Conservation (phyloP, 2,329 filamentous ascomycete genomes). For the Sclerotinia nivalis region DNA sequence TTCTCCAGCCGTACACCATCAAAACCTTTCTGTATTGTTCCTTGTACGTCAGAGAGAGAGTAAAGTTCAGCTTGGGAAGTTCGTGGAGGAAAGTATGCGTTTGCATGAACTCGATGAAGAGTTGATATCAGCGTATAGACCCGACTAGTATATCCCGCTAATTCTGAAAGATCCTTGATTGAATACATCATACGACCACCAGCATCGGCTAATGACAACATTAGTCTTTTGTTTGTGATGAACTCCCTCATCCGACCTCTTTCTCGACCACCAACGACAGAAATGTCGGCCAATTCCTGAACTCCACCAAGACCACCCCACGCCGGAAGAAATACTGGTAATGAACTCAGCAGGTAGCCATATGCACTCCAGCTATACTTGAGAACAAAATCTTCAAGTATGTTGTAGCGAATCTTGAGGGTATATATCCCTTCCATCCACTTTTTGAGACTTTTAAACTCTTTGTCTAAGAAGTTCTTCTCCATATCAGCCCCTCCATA, state of each 20-base stretch:
- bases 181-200: slow-evolving; percentile 99
- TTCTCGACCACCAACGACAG: slow-evolving; percentile 62
- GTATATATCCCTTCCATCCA: slow-evolving; percentile 99
- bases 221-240: slow-evolving; percentile 97
- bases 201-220: slow-evolving; percentile 95
- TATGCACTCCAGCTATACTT: slow-evolving; percentile 99
- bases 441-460: slow-evolving; percentile 87
- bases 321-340: slow-evolving; percentile 90
- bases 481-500: slow-evolving; percentile 96
- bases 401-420: slow-evolving; percentile 97
- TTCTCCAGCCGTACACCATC: slow-evolving; percentile 92
- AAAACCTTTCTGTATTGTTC: slow-evolving; percentile 91
- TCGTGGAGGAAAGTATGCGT: slow-evolving; percentile 74
- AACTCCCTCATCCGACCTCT: slow-evolving; percentile 95
- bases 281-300: slow-evolving; percentile 60
- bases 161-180: slow-evolving; percentile 94
- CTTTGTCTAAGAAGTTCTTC: slow-evolving; percentile 85
- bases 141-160: slow-evolving; percentile 92
- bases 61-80: slow-evolving; percentile 75
- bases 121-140: slow-evolving; percentile 96
- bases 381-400: slow-evolving; percentile 95
- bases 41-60: slow-evolving; percentile 87
- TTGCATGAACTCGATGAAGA: slow-evolving; percentile 87
- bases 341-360: slow-evolving; percentile 87
- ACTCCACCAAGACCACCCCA: slow-evolving; percentile 84